A percentile compares a stretch with the other conserved stretches of the same genome.
Conservation (phyloP, 768 basidiomycete species). For the Tricholoma sp. region DNA sequence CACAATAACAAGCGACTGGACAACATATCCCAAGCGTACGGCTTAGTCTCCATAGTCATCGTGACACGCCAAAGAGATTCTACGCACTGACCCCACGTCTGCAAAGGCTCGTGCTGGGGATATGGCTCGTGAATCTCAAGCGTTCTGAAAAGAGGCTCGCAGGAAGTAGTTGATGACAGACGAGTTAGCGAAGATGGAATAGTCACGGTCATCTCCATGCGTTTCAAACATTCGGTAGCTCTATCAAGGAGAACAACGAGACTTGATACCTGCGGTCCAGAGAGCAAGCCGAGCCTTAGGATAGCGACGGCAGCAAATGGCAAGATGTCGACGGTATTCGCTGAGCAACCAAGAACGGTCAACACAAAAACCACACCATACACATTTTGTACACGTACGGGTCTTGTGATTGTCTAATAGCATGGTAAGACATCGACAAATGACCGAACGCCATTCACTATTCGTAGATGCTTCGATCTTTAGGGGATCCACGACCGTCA, state of each 20-base stretch:
- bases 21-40: constrained; percentile 44
- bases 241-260: constrained; percentile 27
- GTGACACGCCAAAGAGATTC: constrained; percentile 52
- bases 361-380: not conserved
- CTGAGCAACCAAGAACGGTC: not conserved
- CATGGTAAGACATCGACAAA: constrained; percentile 46
- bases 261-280: constrained; percentile 17
- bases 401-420: constrained; percentile 29
- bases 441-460: constrained; percentile 55
- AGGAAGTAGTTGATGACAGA: not conserved
- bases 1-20: constrained; percentile 53
- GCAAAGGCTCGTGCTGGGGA: constrained; percentile 21
- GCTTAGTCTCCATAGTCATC: constrained; percentile 33
- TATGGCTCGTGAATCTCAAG: constrained; percentile 31
- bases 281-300: constrained; percentile 32
- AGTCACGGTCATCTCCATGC: not conserved
- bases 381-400: constrained; percentile 18
- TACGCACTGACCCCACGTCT: constrained; percentile 46
- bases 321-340: constrained; percentile 8
- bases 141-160: constrained; percentile 22
- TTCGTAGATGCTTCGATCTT: constrained; percentile 52
- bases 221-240: constrained; percentile 21
- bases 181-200: constrained; percentile 5
- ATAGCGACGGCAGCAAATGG: constrained; percentile 24
- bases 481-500: constrained; percentile 40